Evolutionary conservation across 768 basidiomycete genomes (phyloP), one percentile per base, ranked within the genome.

Genomic region (Auriscalpium microsporum): DNA sequence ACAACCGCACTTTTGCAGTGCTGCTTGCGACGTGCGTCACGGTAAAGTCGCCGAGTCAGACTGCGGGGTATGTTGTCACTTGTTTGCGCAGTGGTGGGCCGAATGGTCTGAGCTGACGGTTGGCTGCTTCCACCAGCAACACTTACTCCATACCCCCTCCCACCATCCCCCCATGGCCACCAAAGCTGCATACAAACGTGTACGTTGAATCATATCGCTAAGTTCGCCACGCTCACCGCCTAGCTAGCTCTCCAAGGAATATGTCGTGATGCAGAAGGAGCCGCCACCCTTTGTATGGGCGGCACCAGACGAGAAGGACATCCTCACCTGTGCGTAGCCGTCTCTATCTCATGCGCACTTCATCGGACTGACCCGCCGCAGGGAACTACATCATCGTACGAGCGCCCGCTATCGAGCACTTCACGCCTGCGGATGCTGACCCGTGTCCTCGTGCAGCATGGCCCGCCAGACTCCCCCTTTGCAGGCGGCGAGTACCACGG

Each of bases 201-300:
- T 91, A 63, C 50, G 55, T 57, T n/a, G 28, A 10, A 3, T 28
- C 45, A 10, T 68, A 54, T 66, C 69, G 54, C 21, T 3, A 10
- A 5, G 37, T 37, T n/a, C 33, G 50, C 28, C 42, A 34, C 33
- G 11, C 48, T 57, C 58, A 58, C 50, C 51, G 28, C 13, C 52
- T 46, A 45, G 60, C 48, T 68, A 90, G 88, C 81, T 91, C 58
- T 74, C 77, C 37, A 93, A 95, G 72, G 94, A 97, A 75, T 94
- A 87, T 72, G 81, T 89, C 64, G 75, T 80, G 49, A 95, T 97
- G 90, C 92, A 95, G 73, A 87, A 74, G 66, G 86, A 89, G 58
- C 92, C 95, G 13, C 95, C 95, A 1, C 95, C 95, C 57, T 98
- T 94, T 70, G 86, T 97, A 19, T 94, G 90, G 87, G 94, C 95